Base-by-base conservation (phyloP, 768 basidiomycete genomes). In the Serpula lacrymans region DNA sequence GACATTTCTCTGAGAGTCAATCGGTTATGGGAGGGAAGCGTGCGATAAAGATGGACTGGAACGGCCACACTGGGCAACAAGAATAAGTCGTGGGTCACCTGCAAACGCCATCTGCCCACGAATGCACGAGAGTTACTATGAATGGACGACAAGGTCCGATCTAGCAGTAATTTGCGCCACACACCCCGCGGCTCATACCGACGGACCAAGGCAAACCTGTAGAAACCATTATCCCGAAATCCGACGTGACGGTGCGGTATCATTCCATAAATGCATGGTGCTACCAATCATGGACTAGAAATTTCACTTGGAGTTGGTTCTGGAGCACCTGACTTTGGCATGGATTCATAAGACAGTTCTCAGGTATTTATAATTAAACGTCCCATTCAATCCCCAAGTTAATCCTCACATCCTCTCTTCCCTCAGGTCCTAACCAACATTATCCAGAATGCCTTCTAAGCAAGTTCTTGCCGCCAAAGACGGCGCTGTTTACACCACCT, bases 401-500 rank as follows among this genome's bases (percentile, higher is more conserved):
- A 21, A 26, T 12, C 12, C n/a, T 27, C 13, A 24, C 35, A 11
- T 23, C 34, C 4, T 18, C 12, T 17, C 14, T 34, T 39, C 24
- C 8, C n/a, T n/a, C n/a, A n/a, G n/a, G n/a, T n/a, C n/a, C n/a
- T n/a, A 13, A 34, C 21, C 46, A 28, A 26, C 48, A 18, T 39
- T 47, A 6, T 27, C 20, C 8, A 44, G 31, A n/a, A 88, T 88
- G 86, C 76, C 86, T 50, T 76, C 84, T 47, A 49, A 74, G 43
- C 74, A 80, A 59, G 76, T 84, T 34, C 66, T 72, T 56, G 62
- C 68, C 25, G 52, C 54, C 29, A 74, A 70, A 48, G 80, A 83
- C 64, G 68, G 69, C 46, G 77, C 80, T 14, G 52, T 74, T 42
- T 94, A 92, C 75, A 93, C 89, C 53, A 88, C 88, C 39, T 90